phyloP scores from a whole-genome alignment of 139 green algal species.

The Zygnema circumcarinatum region DNA sequence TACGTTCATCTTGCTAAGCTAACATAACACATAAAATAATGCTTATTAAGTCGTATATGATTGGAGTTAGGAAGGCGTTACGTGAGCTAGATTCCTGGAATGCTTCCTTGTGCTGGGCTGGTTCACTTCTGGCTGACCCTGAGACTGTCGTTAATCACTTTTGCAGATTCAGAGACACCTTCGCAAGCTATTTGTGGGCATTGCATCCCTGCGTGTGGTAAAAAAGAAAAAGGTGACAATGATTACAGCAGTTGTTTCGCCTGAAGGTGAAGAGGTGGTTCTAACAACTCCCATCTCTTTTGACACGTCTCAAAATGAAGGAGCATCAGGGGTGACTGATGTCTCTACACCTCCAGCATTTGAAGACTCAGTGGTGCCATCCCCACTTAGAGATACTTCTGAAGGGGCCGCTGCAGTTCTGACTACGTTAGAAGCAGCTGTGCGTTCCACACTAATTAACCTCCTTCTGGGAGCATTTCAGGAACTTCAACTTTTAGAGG shows the following conservation, averaged over 20 bases:
- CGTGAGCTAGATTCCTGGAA: too few species aligned
- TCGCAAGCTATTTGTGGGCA: constrained; percentile 34
- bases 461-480: background rate
- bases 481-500: background rate
- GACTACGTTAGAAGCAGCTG: background rate
- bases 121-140: too few species aligned
- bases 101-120: too few species aligned
- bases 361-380: too few species aligned
- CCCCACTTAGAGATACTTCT: too few species aligned
- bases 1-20: too few species aligned
- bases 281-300: background rate
- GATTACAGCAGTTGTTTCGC: constrained; percentile 22
- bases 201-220: background rate
- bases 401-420: background rate
- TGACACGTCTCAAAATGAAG: background rate
- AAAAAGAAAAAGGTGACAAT: background rate
- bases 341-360: background rate
- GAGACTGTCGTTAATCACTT: too few species aligned
- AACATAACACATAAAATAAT: too few species aligned
- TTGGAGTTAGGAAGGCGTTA: too few species aligned
- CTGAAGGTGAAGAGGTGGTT: background rate
- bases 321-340: background rate
- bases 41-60: too few species aligned
- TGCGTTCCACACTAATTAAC: background rate
- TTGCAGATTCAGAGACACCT: constrained; percentile 27